A percentile compares a stretch with the other conserved stretches of the same genome.
Conservation (phyloP, 495 filamentous ascomycete species). For the Talaromyces nanjingensis region DNA sequence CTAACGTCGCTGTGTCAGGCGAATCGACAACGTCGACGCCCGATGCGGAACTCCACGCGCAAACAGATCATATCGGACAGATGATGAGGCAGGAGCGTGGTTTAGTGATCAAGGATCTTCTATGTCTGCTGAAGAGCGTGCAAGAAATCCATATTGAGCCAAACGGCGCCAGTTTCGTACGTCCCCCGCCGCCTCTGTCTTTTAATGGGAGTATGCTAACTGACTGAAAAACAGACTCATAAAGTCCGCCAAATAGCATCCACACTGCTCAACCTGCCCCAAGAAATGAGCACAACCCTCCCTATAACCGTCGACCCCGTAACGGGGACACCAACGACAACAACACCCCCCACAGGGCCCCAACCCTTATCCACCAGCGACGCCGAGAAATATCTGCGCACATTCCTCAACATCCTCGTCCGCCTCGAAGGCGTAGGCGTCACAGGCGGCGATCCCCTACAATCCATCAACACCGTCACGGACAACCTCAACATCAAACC, state of each 20-base stretch:
- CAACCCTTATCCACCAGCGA: slow-evolving; percentile 31
- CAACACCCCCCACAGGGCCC: slow-evolving; percentile 17
- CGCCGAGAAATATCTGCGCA: slow-evolving; percentile 57
- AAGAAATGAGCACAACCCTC: slow-evolving; percentile 44
- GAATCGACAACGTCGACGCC: slow-evolving; percentile 11
- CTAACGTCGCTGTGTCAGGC: neutral
- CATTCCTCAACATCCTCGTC: slow-evolving; percentile 64
- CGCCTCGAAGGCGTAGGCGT: slow-evolving; percentile 49
- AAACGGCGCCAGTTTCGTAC: slow-evolving; percentile 63
- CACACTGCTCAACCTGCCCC: slow-evolving; percentile 59
- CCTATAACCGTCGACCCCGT: slow-evolving; percentile 16
- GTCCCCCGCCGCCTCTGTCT: slow-evolving; percentile 13
- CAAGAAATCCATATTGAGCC: slow-evolving; percentile 77
- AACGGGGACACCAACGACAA: slow-evolving; percentile 3
- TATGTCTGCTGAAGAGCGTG: slow-evolving; percentile 61
- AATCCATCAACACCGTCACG: neutral
- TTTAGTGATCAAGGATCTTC: slow-evolving; percentile 65
- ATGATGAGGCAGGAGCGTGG: slow-evolving; percentile 64
- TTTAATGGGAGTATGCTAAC: slow-evolving; percentile 5
- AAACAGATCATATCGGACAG: slow-evolving; percentile 41
- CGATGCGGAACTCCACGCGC: slow-evolving; percentile 21
- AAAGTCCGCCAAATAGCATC: slow-evolving; percentile 72
- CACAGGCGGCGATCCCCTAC: neutral
- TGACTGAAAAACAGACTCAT: slow-evolving; percentile 31
- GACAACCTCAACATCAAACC: neutral